A percentile compares a stretch with the other conserved stretches of the same genome.
phyloP scores from a whole-genome alignment of 2,329 filamentous ascomycete genomes.

The Pseudopyrenochaeta lycopersici region DNA sequence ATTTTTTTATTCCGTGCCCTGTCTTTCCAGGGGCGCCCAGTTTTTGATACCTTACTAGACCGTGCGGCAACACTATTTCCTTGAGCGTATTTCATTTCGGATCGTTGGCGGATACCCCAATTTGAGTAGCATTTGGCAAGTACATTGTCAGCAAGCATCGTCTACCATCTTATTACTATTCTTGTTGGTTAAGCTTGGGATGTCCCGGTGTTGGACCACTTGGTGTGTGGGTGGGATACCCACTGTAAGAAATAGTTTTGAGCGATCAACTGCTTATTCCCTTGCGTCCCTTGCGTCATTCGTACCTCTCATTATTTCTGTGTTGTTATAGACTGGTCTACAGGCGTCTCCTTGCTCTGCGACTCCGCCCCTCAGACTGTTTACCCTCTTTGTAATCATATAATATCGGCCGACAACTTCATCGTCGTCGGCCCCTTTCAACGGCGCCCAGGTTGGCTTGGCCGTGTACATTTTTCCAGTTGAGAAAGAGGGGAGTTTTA shows the following conservation, averaged over 20 bases:
- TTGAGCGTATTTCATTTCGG: constrained; percentile 33
- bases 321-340: constrained; percentile 5
- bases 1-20: constrained; percentile 18
- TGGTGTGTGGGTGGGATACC: constrained; percentile 8
- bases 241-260: constrained; percentile 26
- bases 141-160: constrained; percentile 22
- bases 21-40: constrained; percentile 24
- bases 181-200: constrained; percentile 23
- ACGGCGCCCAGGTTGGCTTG: constrained; percentile 9
- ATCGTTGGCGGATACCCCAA: constrained; percentile 41
- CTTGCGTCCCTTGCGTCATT: constrained; percentile 2
- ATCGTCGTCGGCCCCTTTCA: background rate
- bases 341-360: background rate
- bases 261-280: constrained; percentile 23
- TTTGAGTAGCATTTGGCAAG: constrained; percentile 45
- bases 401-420: background rate
- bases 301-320: constrained; percentile 4
- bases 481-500: background rate
- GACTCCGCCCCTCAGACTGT: background rate
- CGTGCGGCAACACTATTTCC: constrained; percentile 25
- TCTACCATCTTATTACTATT: constrained; percentile 14
- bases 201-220: constrained; percentile 6
- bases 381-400: constrained; percentile 10
- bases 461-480: constrained; percentile 2
- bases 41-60: constrained; percentile 45